Evolutionary conservation across 371 early-diverging fungal genomes (phyloP).

Genomic region (Nematocida ausubeli): DNA sequence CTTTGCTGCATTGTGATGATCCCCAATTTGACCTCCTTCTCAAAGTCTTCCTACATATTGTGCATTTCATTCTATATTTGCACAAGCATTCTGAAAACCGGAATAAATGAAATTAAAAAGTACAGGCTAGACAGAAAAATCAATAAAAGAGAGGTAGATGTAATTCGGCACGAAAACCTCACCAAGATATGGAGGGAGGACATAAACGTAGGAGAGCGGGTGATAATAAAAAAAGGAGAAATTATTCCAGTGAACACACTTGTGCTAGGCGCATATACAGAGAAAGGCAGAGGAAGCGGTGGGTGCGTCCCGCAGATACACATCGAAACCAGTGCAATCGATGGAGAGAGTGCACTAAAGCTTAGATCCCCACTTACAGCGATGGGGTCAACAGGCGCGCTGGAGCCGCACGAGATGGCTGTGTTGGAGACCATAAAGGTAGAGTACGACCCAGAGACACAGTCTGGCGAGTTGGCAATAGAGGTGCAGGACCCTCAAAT

Average conservation of each 20-base stretch:
- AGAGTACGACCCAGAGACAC: not conserved
- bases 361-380: constrained; percentile 25
- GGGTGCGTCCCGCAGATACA: constrained; percentile 69
- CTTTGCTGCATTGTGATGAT: constrained; percentile 80
- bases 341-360: constrained; percentile 90
- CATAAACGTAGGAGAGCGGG: constrained; percentile 70
- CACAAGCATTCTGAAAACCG: constrained; percentile 83
- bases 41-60: constrained; percentile 63
- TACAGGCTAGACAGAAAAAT: constrained; percentile 73
- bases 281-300: constrained; percentile 46
- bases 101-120: constrained; percentile 81
- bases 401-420: constrained; percentile 33
- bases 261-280: constrained; percentile 65
- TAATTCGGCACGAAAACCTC: constrained; percentile 10
- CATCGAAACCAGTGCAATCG: constrained; percentile 86
- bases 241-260: constrained; percentile 71
- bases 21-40: constrained; percentile 72
- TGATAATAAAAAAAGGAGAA: constrained; percentile 68
- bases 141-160: constrained; percentile 2
- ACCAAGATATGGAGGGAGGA: constrained; percentile 57
- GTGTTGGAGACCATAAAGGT: constrained; percentile 7
- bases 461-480: constrained; percentile 42
- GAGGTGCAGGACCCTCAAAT: constrained; percentile 32
- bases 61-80: constrained; percentile 76
- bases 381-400: constrained; percentile 15